phyloP scores from a whole-genome alignment of 75 land plant genomes.

The Gnetum montanum region DNA sequence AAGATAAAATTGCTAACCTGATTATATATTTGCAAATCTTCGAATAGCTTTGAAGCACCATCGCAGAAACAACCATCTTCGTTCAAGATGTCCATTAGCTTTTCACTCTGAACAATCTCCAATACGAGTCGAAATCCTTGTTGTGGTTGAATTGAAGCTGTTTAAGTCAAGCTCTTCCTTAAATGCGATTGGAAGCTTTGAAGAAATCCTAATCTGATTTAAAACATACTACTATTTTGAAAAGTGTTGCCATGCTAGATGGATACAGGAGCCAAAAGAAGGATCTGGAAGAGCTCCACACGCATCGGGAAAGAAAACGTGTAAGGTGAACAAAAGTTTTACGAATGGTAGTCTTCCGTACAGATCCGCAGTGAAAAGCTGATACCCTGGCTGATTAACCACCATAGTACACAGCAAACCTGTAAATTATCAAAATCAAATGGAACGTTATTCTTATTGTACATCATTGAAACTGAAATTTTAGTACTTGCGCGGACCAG shows the following conservation, averaged over 20 bases:
- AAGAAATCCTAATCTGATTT: not conserved
- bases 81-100: not conserved
- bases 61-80: not conserved
- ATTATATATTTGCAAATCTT: not conserved
- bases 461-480: not conserved
- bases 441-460: not conserved
- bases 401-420: constrained; percentile 4
- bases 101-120: not conserved
- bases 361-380: constrained; percentile 1
- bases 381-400: not conserved
- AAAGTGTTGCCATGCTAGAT: not conserved
- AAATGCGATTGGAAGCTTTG: not conserved
- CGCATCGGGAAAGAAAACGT: not conserved
- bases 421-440: not conserved
- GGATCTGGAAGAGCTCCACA: not conserved
- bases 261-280: not conserved
- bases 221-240: not conserved
- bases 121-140: constrained; percentile 2
- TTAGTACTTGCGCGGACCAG: not conserved
- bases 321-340: not conserved
- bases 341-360: not conserved
- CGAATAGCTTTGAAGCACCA: constrained; percentile 5
- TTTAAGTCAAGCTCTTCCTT: not conserved
- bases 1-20: not conserved
- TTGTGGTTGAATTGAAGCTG: not conserved